Evolutionary conservation across 495 filamentous ascomycete genomes (phyloP).

Genomic region (Viridothelium virens): DNA sequence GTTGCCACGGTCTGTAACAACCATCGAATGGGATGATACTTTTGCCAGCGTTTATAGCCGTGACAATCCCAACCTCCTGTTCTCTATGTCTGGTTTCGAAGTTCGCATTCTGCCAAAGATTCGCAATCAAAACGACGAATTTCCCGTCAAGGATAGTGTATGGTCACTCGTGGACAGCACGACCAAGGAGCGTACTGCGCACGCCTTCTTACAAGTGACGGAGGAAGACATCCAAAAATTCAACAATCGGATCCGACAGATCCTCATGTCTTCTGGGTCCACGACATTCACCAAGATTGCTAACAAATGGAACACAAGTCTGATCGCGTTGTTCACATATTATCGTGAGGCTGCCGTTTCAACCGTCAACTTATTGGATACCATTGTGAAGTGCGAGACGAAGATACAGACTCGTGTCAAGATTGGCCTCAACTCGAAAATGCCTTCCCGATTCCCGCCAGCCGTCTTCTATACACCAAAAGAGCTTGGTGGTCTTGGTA

Average conservation of each 20-base stretch:
- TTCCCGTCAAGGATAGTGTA: slow-evolving; percentile 93
- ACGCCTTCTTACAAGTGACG: slow-evolving; percentile 96
- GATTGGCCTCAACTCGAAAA: slow-evolving; percentile 98
- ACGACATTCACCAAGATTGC: slow-evolving; percentile 99
- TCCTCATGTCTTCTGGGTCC: slow-evolving; percentile 96
- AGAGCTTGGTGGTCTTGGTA: slow-evolving; percentile 93
- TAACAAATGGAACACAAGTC: slow-evolving; percentile 98
- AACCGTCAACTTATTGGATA: slow-evolving; percentile 90
- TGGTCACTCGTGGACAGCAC: slow-evolving; percentile 97
- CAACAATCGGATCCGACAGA: slow-evolving; percentile 97
- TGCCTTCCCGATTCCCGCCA: slow-evolving; percentile 98
- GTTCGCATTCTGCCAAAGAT: slow-evolving; percentile 95
- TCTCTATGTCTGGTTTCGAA: slow-evolving; percentile 98
- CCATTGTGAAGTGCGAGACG: slow-evolving; percentile 98
- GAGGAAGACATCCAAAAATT: slow-evolving; percentile 99
- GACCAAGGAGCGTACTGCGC: slow-evolving; percentile 91
- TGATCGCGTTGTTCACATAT: slow-evolving; percentile 99
- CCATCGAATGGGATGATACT: slow-evolving; percentile 98
- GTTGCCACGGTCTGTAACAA: slow-evolving; percentile 86
- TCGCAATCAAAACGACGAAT: slow-evolving; percentile 91
- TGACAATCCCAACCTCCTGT: slow-evolving; percentile 95
- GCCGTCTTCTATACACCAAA: slow-evolving; percentile 99
- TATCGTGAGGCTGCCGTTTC: slow-evolving; percentile 98
- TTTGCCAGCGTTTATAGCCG: slow-evolving; percentile 98
- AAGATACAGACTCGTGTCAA: slow-evolving; percentile 99